These are phyloP conservation scores for Saccharomycopsis fodiens DNA, from an alignment of 805 yeast species.

Conservation along the genomic window DNA sequence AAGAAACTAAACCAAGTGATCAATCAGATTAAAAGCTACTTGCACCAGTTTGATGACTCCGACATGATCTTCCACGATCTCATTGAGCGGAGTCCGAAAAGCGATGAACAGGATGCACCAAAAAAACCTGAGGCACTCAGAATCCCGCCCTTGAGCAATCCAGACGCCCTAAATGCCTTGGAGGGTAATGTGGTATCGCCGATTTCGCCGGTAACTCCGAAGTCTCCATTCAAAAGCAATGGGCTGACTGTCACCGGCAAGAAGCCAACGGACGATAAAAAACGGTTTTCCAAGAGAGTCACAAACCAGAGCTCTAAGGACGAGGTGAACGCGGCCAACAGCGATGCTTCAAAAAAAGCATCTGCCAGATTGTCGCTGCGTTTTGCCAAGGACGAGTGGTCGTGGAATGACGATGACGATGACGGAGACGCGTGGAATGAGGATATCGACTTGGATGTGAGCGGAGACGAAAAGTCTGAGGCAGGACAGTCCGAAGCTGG, in stretches of 20 bases:
- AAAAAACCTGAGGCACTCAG: not conserved
- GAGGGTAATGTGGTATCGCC: conserved; percentile 10
- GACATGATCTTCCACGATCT: conserved; percentile 19
- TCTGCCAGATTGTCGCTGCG: conserved; percentile 17
- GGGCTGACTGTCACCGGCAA: conserved; percentile 7
- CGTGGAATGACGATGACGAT: conserved; percentile 14
- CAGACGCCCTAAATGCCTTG: conserved; percentile 13
- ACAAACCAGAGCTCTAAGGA: not conserved
- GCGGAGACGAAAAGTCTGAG: not conserved
- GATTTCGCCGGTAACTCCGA: conserved; percentile 20
- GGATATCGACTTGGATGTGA: conserved; percentile 7
- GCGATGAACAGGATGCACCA: not conserved
- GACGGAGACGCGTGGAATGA: conserved; percentile 18
- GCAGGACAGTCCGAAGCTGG: not conserved
- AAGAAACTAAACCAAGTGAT: conserved; percentile 12
- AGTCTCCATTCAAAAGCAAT: conserved; percentile 15
- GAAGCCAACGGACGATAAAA: conserved; percentile 14
- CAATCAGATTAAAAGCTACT: conserved; percentile 15
- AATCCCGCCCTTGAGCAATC: conserved; percentile 2
- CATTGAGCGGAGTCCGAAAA: conserved; percentile 8
- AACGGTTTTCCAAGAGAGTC: conserved; percentile 15
- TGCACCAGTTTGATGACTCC: conserved; percentile 17
- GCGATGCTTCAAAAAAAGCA: conserved; percentile 16
- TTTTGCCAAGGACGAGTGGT: conserved; percentile 15
- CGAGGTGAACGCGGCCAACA: conserved; percentile 1